Conservation (phyloP, 2,329 filamentous ascomycete species). For the Colletotrichum echinochloae region DNA sequence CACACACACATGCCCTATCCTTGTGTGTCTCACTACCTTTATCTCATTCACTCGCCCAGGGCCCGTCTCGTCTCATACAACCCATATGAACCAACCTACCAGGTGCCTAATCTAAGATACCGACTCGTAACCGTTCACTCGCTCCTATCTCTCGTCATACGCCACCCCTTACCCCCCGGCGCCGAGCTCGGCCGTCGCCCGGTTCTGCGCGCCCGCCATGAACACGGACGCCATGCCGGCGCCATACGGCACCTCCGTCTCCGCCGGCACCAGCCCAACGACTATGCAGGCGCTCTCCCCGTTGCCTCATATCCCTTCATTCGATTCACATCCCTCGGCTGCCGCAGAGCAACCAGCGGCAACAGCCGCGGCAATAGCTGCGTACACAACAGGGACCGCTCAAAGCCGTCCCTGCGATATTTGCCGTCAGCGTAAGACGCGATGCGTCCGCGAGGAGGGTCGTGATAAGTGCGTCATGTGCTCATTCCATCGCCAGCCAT, state of each 20-base stretch:
- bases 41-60: slow-evolving; percentile 1
- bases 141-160: slow-evolving; percentile 2
- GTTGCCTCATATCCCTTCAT: slow-evolving; percentile 13
- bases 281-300: slow-evolving; percentile 21
- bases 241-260: slow-evolving; percentile 31
- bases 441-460: slow-evolving; percentile 72
- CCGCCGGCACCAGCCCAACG: slow-evolving; percentile 22
- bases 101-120: slow-evolving; percentile 3
- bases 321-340: slow-evolving; percentile 20
- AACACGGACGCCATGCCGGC: slow-evolving; percentile 33
- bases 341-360: slow-evolving; percentile 1
- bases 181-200: slow-evolving; percentile 24
- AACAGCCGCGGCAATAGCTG: neutral
- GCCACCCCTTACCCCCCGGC: neutral
- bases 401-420: slow-evolving; percentile 68
- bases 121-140: slow-evolving; percentile 6
- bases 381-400: slow-evolving; percentile 23
- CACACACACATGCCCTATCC: neutral
- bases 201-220: slow-evolving; percentile 28
- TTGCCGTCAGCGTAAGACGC: slow-evolving; percentile 73
- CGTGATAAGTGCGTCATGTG: slow-evolving; percentile 72
- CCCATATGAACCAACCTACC: neutral
- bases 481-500: slow-evolving; percentile 74
- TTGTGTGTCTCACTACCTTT: slow-evolving; percentile 30
- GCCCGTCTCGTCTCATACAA: slow-evolving; percentile 19